phyloP scores from a whole-genome alignment of 2,329 filamentous ascomycete species.

The Pseudogymnoascus sp. region DNA sequence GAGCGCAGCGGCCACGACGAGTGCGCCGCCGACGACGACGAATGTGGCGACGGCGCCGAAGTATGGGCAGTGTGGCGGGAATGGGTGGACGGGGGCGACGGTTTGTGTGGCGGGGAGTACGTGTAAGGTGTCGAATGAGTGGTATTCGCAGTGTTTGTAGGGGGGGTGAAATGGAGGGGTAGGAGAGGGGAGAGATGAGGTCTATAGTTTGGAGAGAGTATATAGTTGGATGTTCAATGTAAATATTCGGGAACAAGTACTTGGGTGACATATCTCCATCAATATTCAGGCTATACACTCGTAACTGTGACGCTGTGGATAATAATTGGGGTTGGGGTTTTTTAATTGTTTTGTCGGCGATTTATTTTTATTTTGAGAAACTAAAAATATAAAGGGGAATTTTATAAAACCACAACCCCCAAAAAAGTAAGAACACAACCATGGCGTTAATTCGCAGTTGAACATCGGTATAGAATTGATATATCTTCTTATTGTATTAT shows the following conservation, averaged over 20 bases:
- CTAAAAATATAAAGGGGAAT: neutral
- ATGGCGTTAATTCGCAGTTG: too few species aligned
- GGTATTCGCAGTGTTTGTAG: constrained; percentile 14
- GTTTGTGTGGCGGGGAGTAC: constrained; percentile 22
- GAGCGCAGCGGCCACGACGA: constrained; percentile 11
- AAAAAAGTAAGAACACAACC: neutral
- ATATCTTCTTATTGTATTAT: neutral
- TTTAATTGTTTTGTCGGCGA: neutral
- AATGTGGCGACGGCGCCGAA: constrained; percentile 15
- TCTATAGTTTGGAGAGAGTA: neutral
- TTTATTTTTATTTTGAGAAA: neutral
- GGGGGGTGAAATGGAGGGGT: neutral
- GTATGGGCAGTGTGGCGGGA: constrained; percentile 30
- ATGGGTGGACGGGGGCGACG: constrained; percentile 24
- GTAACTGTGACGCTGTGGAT: neutral
- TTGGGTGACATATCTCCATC: too few species aligned
- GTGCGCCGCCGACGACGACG: neutral
- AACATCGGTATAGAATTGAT: neutral
- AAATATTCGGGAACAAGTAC: neutral
- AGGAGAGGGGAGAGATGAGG: neutral
- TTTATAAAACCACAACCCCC: neutral
- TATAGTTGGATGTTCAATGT: neutral
- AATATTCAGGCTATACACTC: neutral
- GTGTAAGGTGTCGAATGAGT: constrained; percentile 16
- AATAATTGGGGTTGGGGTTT: neutral